Conservation (phyloP, 345 rosid species). For the Carallia brachiata region DNA sequence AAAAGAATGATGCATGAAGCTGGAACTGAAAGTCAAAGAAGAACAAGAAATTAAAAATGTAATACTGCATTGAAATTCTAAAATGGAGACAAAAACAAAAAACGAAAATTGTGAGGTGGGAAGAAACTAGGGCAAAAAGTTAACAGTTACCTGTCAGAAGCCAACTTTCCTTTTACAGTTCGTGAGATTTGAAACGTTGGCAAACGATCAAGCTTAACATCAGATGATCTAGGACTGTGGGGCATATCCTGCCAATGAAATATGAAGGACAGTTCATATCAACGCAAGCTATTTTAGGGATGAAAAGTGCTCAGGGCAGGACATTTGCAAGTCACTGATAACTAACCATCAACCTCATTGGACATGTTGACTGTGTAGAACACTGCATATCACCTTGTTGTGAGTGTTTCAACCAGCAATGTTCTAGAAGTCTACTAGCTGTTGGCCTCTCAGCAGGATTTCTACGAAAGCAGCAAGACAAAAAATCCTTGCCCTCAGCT, state of each 20-base stretch:
- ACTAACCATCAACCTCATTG: conserved; percentile 53
- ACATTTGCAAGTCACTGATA: not conserved
- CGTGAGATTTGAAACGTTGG: conserved; percentile 21
- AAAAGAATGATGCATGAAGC: conserved; percentile 49
- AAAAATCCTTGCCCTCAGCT: conserved; percentile 80
- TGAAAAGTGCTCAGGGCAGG: not conserved
- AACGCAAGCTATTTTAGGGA: not conserved
- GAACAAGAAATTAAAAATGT: not conserved
- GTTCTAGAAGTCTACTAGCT: conserved; percentile 72
- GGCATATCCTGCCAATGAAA: conserved; percentile 46
- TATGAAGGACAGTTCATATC: not conserved
- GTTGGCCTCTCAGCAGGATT: conserved; percentile 88
- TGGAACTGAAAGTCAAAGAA: conserved; percentile 27
- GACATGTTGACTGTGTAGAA: conserved; percentile 32
- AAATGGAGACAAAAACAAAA: no score
- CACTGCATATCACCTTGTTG: conserved; percentile 38
- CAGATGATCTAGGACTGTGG: conserved; percentile 36
- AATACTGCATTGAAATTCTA: no score
- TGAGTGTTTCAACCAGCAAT: conserved; percentile 56
- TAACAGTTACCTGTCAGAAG: conserved; percentile 48
- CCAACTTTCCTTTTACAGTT: conserved; percentile 25
- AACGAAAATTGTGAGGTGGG: not conserved
- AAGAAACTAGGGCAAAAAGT: not conserved
- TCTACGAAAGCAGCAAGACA: conserved; percentile 67
- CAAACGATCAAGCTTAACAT: conserved; percentile 42